phyloP scores from a whole-genome alignment of 306 rosid species.

The Abrus pulchellus region DNA sequence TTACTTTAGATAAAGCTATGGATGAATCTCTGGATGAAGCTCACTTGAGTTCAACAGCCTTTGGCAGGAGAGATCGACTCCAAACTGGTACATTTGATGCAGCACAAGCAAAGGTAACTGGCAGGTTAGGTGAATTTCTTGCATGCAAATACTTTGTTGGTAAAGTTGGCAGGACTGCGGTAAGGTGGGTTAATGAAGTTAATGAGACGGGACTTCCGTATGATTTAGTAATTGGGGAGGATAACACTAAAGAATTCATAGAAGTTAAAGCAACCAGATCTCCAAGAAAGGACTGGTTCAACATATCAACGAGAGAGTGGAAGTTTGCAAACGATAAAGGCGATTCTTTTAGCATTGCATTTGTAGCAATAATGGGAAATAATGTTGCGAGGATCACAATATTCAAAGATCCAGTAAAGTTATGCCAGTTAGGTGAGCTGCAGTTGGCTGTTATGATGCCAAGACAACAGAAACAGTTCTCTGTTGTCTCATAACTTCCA shows the following conservation, averaged over 20 bases:
- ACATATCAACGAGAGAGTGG: conserved; percentile 81
- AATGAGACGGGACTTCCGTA: conserved; percentile 81
- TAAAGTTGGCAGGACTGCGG: conserved; percentile 58
- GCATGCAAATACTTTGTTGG: conserved; percentile 70
- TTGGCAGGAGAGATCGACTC: conserved; percentile 59
- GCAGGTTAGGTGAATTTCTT: conserved; percentile 76
- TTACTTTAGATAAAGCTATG: conserved; percentile 46
- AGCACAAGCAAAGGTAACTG: conserved; percentile 63
- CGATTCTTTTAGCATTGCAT: conserved; percentile 79
- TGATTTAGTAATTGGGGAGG: conserved; percentile 66
- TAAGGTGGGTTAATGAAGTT: conserved; percentile 80
- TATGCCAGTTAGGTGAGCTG: conserved; percentile 72
- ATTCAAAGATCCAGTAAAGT: conserved; percentile 73
- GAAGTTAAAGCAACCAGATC: conserved; percentile 94
- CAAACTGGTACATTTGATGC: conserved; percentile 62
- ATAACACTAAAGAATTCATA: conserved; percentile 59
- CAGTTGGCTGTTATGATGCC: conserved; percentile 77
- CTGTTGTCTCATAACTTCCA: conserved; percentile 55
- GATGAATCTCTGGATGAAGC: conserved; percentile 22
- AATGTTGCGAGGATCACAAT: conserved; percentile 63
- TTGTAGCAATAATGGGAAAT: conserved; percentile 60
- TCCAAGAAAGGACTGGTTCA: conserved; percentile 84
- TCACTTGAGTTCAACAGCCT: conserved; percentile 36
- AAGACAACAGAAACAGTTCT: conserved; percentile 56
- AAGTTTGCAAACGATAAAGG: conserved; percentile 79